Percentiles rank a stretch among this genome's conserved stretches.
Conservation (phyloP, 2,329 filamentous ascomycete species). For the Pseudocercospora cruenta region DNA sequence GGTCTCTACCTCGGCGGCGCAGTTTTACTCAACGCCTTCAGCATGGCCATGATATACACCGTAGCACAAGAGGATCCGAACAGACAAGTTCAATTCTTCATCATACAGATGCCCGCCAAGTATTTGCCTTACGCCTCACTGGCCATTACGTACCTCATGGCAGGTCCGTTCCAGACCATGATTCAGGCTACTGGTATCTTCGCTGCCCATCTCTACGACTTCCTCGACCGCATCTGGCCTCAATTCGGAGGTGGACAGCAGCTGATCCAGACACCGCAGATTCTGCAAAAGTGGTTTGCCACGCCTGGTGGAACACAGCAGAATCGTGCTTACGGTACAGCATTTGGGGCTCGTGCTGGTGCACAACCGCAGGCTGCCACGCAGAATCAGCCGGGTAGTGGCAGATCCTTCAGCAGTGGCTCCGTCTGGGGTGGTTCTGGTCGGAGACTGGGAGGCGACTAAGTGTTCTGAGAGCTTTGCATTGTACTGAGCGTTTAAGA, state of each 20-base stretch:
- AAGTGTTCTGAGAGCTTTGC: neutral
- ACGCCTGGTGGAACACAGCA: slow-evolving; percentile 46
- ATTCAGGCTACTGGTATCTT: slow-evolving; percentile 76
- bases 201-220: slow-evolving; percentile 88
- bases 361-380: slow-evolving; percentile 44
- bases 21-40: slow-evolving; percentile 63
- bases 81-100: slow-evolving; percentile 74
- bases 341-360: slow-evolving; percentile 49
- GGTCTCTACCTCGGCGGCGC: slow-evolving; percentile 56
- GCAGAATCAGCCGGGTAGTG: slow-evolving; percentile 34
- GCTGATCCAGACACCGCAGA: slow-evolving; percentile 71
- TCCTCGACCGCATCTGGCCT: slow-evolving; percentile 84
- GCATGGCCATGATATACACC: slow-evolving; percentile 81
- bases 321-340: slow-evolving; percentile 65
- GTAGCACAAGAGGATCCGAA: slow-evolving; percentile 83
- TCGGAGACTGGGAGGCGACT: slow-evolving; percentile 21
- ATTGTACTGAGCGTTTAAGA: neutral
- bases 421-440: slow-evolving; percentile 53
- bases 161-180: slow-evolving; percentile 60
- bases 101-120: slow-evolving; percentile 82
- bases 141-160: slow-evolving; percentile 70
- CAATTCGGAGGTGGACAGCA: slow-evolving; percentile 83
- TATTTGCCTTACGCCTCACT: slow-evolving; percentile 81
- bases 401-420: slow-evolving; percentile 38
- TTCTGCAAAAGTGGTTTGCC: slow-evolving; percentile 70